These are phyloP conservation scores for Aspergillus wentii DNA, from an alignment of 495 filamentous ascomycete genomes.

Conservation along the genomic window DNA sequence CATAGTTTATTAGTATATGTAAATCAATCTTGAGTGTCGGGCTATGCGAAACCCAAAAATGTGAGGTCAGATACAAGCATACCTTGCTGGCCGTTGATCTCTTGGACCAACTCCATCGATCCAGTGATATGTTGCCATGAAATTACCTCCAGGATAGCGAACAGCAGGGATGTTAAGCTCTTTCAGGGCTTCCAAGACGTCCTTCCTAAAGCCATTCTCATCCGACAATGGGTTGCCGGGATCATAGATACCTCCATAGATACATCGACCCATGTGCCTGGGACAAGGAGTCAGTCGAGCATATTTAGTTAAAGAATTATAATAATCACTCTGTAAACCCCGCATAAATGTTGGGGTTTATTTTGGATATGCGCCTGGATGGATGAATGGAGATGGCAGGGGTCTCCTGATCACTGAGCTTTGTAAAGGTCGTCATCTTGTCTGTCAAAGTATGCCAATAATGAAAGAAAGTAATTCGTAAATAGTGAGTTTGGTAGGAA, in stretches of 20 bases:
- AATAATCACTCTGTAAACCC: slow-evolving; percentile 65
- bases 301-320: background rate
- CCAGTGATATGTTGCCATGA: slow-evolving; percentile 80
- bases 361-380: slow-evolving; percentile 56
- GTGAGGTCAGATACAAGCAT: slow-evolving; percentile 6
- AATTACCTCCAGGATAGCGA: slow-evolving; percentile 77
- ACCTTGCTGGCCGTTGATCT: slow-evolving; percentile 55
- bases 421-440: slow-evolving; percentile 66
- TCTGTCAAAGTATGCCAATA: slow-evolving; percentile 5
- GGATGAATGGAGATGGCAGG: slow-evolving; percentile 59
- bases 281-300: slow-evolving; percentile 8
- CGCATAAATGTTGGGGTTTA: slow-evolving; percentile 69
- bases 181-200: slow-evolving; percentile 64
- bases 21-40: too few relatives aligned
- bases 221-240: slow-evolving; percentile 66
- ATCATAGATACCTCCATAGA: slow-evolving; percentile 82
- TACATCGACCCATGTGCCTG: slow-evolving; percentile 79
- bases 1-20: background rate
- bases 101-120: slow-evolving; percentile 70
- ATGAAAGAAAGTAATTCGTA: slow-evolving; percentile 1
- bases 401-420: slow-evolving; percentile 49
- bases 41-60: too few relatives aligned
- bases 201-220: slow-evolving; percentile 67
- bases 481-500: slow-evolving; percentile 15
- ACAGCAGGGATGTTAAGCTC: slow-evolving; percentile 70